Evolutionary conservation across 2,329 filamentous ascomycete species (phyloP), one percentile per base, ranked within the genome.

Genomic region (Fusarium napiforme): DNA sequence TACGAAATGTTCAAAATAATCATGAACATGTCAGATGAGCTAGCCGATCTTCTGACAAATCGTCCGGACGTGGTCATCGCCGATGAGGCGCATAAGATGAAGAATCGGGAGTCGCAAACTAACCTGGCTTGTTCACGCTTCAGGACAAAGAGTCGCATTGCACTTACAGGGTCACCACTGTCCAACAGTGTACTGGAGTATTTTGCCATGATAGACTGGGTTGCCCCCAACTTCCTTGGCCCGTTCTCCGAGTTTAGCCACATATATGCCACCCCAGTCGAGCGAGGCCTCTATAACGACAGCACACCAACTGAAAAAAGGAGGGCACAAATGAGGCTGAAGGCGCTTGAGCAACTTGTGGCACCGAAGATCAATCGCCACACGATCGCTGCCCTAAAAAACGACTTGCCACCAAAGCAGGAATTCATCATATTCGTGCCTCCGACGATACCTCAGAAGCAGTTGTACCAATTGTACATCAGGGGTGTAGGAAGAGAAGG

Each of bases 161-260:
- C 94, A 10, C 85, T 98, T 69, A 97, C 95, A 2, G 95, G 95
- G 2, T 96, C 95, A 0, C 95, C 95, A 2, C 84, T 98, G 58
- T 91, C 93, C 9, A 98, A 97, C 78, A 93, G 94, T 58, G 90
- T 97, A 1, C 84, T 88, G 34, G 95, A 98, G 76, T 97, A 97
- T 78, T 94, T 92, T 78, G 84, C 91, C n/a, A 93, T 97, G 89
- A 92, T 97, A 65, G 89, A 95, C 71, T 97, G 94, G 94, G 90
- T 96, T 57, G 91, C 93, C 4, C 93, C 93, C 0, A 90, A 89
- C 30, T 97, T 93, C 79, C 85, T 97, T 6, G 94, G 94, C 1
- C 86, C 88, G 7, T 81, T 87, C 15, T 77, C 81, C 1, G 92
- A 95, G 77, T 98, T 98, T 80, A 87, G 85, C 26, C 79, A 85